These are phyloP conservation scores for Venturia nashicola DNA, from an alignment of 2,329 filamentous ascomycete genomes.

Conservation along the genomic window DNA sequence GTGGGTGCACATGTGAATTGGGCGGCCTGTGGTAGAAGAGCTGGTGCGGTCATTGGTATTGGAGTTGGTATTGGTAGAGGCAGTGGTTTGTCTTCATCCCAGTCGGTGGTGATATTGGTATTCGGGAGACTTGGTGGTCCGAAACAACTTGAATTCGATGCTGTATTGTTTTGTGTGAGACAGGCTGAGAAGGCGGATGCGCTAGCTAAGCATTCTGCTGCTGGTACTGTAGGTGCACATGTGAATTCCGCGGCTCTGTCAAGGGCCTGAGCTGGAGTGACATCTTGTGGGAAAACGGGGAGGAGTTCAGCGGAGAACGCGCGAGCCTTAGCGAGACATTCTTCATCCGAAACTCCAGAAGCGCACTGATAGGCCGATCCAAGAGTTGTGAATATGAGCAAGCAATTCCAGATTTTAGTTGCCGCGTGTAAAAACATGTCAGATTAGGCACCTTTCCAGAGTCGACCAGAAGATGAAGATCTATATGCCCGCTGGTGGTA, in stretches of 20 bases:
- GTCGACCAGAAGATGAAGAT: neutral
- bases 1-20: neutral
- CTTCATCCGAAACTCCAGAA: neutral
- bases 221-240: neutral
- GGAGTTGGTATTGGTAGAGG: neutral
- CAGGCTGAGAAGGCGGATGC: neutral
- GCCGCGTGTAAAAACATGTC: neutral
- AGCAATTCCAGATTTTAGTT: neutral
- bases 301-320: neutral
- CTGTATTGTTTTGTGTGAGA: neutral
- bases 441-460: neutral
- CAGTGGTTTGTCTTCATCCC: no score
- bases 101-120: no score
- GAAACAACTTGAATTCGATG: no score
- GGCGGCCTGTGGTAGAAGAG: neutral
- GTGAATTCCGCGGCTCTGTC: neutral
- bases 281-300: no score
- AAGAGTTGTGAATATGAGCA: neutral
- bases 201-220: neutral
- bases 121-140: no score
- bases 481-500: neutral
- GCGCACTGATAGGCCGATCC: neutral
- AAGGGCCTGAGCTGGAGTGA: no score
- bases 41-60: neutral
- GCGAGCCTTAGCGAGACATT: neutral